These are phyloP conservation scores for Colletotrichum higginsianum DNA, from an alignment of 2,329 filamentous ascomycete genomes.

Conservation along the genomic window DNA sequence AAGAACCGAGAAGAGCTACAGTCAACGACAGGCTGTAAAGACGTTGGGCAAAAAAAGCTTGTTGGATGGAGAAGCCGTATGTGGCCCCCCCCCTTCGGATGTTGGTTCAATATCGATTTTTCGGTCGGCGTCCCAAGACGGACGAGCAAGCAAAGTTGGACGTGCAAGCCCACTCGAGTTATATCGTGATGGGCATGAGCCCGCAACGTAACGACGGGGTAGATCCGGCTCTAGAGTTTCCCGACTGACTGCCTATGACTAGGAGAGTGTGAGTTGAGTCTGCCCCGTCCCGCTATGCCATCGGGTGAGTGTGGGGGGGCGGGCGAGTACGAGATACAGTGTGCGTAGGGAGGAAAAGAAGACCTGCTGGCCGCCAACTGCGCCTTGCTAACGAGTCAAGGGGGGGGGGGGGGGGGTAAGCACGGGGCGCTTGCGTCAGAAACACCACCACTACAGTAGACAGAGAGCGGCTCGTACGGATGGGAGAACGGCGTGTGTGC, in stretches of 20 bases:
- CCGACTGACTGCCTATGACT: background rate
- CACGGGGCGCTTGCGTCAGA: slow-evolving; percentile 31
- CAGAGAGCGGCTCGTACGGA: slow-evolving; percentile 17
- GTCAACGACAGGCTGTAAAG: too few species aligned
- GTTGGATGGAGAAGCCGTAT: background rate
- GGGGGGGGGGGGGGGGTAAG: background rate
- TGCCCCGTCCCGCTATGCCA: slow-evolving; percentile 17
- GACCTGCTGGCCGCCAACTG: slow-evolving; percentile 13
- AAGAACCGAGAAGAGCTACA: too few species aligned
- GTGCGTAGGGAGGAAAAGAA: background rate
- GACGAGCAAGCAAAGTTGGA: background rate
- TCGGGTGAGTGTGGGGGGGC: background rate
- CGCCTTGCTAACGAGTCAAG: slow-evolving; percentile 38
- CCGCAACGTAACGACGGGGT: slow-evolving; percentile 6
- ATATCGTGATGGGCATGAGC: slow-evolving; percentile 17
- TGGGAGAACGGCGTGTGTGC: slow-evolving; percentile 20
- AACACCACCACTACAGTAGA: background rate
- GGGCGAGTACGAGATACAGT: slow-evolving; percentile 12
- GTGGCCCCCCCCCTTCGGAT: too few species aligned
- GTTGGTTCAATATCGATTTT: background rate
- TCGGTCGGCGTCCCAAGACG: background rate
- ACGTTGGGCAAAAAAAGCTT: background rate
- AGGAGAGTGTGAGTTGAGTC: background rate
- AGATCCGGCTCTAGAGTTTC: slow-evolving; percentile 13
- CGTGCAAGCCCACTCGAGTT: slow-evolving; percentile 22